These are phyloP conservation scores for Leccinum uliginosum DNA, from an alignment of 768 basidiomycete genomes.

Conservation along the genomic window DNA sequence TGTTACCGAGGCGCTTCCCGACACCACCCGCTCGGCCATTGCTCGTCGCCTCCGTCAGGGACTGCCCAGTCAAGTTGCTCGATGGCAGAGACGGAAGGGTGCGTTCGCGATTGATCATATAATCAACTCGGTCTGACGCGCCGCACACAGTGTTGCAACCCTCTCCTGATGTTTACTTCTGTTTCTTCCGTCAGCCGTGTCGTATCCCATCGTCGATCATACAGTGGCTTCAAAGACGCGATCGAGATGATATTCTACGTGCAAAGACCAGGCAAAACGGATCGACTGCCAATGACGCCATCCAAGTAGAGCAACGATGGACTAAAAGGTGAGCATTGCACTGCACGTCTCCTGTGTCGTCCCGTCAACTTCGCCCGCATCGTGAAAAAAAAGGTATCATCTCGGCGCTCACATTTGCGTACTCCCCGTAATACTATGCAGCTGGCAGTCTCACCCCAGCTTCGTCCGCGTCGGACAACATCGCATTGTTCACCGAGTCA, in stretches of 20 bases:
- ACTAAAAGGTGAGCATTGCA: slow-evolving; percentile 73
- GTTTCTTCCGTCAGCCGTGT: slow-evolving; percentile 58
- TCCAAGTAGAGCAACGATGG: slow-evolving; percentile 79
- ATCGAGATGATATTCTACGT: too few species aligned
- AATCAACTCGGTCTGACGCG: too few species aligned
- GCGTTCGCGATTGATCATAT: slow-evolving; percentile 14
- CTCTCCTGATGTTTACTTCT: too few species aligned
- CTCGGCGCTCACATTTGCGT: slow-evolving; percentile 78
- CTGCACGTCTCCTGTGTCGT: not conserved
- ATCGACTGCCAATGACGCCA: slow-evolving; percentile 63
- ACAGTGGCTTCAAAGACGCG: slow-evolving; percentile 83
- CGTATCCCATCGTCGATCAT: slow-evolving; percentile 93
- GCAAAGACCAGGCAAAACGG: slow-evolving; percentile 65
- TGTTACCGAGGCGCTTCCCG: too few species aligned
- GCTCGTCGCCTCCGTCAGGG: slow-evolving; percentile 78
- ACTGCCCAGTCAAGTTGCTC: slow-evolving; percentile 79
- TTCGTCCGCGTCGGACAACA: too few species aligned
- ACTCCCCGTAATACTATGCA: slow-evolving; percentile 67
- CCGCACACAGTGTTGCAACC: too few species aligned
- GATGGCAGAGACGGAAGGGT: slow-evolving; percentile 79
- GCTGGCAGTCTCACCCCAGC: too few species aligned
- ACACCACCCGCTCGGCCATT: slow-evolving; percentile 59
- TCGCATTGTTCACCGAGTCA: too few species aligned
- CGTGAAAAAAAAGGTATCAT: slow-evolving; percentile 62
- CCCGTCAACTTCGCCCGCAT: not conserved